phyloP scores from a whole-genome alignment of 2,329 filamentous ascomycete species.

The Aciculosporium take region DNA sequence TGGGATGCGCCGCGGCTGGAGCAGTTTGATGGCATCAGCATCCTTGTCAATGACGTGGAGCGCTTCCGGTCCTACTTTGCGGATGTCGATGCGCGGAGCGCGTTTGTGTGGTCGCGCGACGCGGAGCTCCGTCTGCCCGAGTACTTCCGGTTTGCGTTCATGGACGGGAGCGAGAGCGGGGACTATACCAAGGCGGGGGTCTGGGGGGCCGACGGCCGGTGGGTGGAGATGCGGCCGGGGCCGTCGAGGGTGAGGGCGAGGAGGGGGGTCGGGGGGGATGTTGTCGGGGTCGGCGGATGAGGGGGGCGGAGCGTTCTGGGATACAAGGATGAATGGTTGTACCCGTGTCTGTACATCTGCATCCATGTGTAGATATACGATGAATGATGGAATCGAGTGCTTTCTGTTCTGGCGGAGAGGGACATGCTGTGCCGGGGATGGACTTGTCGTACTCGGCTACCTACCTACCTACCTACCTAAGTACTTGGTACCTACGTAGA shows the following conservation, averaged over 20 bases:
- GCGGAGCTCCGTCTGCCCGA: slow-evolving; percentile 36
- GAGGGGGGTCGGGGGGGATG: slow-evolving; percentile 10
- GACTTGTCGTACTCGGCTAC: too few relatives aligned
- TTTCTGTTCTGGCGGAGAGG: too few relatives aligned
- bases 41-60: slow-evolving; percentile 78
- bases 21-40: slow-evolving; percentile 59
- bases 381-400: too few relatives aligned
- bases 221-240: slow-evolving; percentile 51
- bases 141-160: slow-evolving; percentile 66
- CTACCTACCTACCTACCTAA: too few relatives aligned
- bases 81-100: slow-evolving; percentile 27
- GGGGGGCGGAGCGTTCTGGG: too few relatives aligned
- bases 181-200: slow-evolving; percentile 66
- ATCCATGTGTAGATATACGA: too few relatives aligned
- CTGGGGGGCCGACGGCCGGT: slow-evolving; percentile 51
- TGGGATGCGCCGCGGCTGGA: slow-evolving; percentile 32
- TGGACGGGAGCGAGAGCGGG: slow-evolving; percentile 47
- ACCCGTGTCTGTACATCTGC: too few relatives aligned
- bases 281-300: too few relatives aligned
- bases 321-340: too few relatives aligned
- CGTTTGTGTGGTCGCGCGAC: slow-evolving; percentile 47
- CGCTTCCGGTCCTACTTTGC: slow-evolving; percentile 59
- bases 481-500: too few relatives aligned
- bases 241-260: slow-evolving; percentile 32
- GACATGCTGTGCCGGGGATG: too few relatives aligned